Conservation (phyloP, 2,329 filamentous ascomycete species). For the Cylindrodendrum hubeiense region DNA sequence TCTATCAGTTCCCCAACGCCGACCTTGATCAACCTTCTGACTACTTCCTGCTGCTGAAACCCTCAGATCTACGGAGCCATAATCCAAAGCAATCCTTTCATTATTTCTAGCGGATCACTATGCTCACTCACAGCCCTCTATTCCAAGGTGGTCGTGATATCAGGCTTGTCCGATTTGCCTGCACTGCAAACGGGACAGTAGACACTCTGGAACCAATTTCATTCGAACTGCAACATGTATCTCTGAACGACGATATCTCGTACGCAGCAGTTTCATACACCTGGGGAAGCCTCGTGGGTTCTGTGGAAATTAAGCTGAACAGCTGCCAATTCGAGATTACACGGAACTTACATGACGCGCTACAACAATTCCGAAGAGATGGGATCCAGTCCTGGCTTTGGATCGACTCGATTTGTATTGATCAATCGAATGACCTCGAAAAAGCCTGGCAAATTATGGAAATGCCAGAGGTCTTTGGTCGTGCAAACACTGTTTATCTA, state of each 20-base stretch:
- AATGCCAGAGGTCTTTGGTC: conserved; percentile 34
- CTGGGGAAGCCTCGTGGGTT: conserved; percentile 27
- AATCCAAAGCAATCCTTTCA: too few species aligned
- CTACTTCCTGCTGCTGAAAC: too few species aligned
- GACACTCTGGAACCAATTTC: too few species aligned
- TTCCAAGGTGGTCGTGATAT: conserved; percentile 19
- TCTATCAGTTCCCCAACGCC: too few species aligned
- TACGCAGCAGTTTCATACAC: conserved; percentile 39
- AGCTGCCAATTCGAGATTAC: conserved; percentile 3
- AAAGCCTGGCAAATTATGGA: conserved; percentile 33
- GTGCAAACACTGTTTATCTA: conserved; percentile 28
- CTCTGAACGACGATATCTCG: not conserved
- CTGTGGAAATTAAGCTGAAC: conserved; percentile 9
- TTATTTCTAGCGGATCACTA: not conserved
- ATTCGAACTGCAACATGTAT: conserved; percentile 28
- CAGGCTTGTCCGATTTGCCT: conserved; percentile 29
- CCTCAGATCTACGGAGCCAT: too few species aligned
- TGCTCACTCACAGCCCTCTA: conserved; percentile 14
- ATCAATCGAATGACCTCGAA: conserved; percentile 32
- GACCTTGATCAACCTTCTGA: too few species aligned
- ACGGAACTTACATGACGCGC: conserved; percentile 18
- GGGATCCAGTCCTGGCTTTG: conserved; percentile 32
- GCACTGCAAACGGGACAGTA: not conserved
- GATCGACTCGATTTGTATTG: conserved; percentile 40
- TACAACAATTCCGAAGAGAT: conserved; percentile 22